Percentiles rank a stretch among this genome's conserved stretches.
Conservation (phyloP, 2,329 filamentous ascomycete genomes). For the Fusarium algeriense region DNA sequence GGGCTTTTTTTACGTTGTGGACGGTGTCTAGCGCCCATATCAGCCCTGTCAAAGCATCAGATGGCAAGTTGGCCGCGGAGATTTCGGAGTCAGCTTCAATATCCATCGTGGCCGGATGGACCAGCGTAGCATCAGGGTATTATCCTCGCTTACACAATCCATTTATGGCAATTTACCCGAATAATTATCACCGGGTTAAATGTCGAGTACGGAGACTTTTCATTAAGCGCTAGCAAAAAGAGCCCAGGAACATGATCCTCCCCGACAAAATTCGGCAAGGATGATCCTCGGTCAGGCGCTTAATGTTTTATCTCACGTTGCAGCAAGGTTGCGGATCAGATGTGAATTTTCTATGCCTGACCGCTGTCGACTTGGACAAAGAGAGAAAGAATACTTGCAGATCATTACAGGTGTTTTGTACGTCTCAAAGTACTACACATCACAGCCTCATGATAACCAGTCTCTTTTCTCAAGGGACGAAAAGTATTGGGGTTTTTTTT, state of each 20-base stretch:
- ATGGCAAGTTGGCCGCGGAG: background rate
- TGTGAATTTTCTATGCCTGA: background rate
- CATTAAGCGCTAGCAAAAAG: constrained; percentile 9
- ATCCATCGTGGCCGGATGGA: background rate
- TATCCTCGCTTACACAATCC: background rate
- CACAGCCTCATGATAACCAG: background rate
- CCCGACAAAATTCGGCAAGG: background rate
- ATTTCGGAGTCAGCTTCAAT: background rate
- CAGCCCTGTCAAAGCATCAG: background rate
- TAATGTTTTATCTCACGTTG: background rate
- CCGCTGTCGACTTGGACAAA: background rate
- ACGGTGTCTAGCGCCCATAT: background rate
- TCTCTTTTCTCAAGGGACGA: background rate
- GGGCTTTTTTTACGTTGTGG: background rate
- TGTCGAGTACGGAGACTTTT: background rate
- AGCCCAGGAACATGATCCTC: constrained; percentile 5
- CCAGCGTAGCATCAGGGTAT: too few relatives aligned
- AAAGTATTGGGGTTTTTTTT: too few relatives aligned
- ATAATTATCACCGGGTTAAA: background rate
- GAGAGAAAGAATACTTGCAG: background rate
- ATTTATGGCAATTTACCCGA: background rate
- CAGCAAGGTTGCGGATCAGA: background rate
- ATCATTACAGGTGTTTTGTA: background rate
- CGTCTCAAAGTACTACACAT: background rate
- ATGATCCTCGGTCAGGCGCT: background rate